Percentiles rank a stretch among this genome's conserved stretches.
Evolutionary conservation across 257 asterid species (phyloP).

Genomic region (Jaltomata sinuosa): DNA sequence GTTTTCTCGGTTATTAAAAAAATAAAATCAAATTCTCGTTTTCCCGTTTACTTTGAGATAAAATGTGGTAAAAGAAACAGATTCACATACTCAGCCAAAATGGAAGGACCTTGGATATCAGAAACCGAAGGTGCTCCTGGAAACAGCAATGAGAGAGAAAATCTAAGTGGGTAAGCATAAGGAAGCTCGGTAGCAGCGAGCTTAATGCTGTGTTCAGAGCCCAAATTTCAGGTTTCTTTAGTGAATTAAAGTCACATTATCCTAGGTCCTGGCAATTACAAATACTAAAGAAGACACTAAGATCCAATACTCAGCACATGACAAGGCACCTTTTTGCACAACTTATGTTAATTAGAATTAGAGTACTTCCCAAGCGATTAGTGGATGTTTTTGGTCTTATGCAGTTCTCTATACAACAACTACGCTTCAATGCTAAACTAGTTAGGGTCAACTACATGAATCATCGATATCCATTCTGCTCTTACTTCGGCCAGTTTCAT

Average conservation of each 20-base stretch:
- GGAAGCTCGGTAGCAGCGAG: background rate
- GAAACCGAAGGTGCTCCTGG: background rate
- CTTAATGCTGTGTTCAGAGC: background rate
- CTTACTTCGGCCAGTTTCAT: background rate
- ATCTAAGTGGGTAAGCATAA: background rate
- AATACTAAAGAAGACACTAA: background rate
- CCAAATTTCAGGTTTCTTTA: background rate
- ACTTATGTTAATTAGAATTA: background rate
- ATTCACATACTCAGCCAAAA: background rate
- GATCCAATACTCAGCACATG: background rate
- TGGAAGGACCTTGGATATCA: background rate
- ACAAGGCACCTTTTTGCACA: background rate
- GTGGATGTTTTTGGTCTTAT: background rate
- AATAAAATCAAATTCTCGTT: background rate
- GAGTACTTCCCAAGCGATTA: background rate
- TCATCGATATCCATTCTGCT: background rate
- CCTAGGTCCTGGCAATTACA: background rate
- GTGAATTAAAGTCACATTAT: background rate
- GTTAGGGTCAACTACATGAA: background rate
- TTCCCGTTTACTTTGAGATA: background rate
- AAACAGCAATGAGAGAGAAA: background rate
- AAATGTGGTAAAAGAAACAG: background rate
- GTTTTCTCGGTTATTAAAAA: background rate
- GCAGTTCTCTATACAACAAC: background rate
- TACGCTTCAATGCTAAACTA: background rate